phyloP scores from a whole-genome alignment of 2,329 filamentous ascomycete genomes.

The Penicillium sp. region DNA sequence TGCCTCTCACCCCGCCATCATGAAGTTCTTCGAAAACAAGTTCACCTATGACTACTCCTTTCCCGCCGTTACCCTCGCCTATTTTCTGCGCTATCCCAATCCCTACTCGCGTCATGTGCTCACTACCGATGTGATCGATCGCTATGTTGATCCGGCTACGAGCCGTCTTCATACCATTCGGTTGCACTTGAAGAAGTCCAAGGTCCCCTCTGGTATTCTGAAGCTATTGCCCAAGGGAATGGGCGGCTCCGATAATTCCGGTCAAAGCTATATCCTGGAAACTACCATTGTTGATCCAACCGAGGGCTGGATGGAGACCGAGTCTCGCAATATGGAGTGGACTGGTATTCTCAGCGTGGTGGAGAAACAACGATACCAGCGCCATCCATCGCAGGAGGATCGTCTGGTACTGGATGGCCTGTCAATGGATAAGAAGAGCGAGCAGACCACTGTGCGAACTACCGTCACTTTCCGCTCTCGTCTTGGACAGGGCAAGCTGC shows the following conservation, averaged over 20 bases:
- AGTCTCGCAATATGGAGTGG: slow-evolving; percentile 60
- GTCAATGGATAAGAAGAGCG: slow-evolving; percentile 35
- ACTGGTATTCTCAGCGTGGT: slow-evolving; percentile 59
- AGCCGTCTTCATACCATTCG: slow-evolving; percentile 57
- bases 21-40: slow-evolving; percentile 51
- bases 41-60: slow-evolving; percentile 62
- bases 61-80: slow-evolving; percentile 60
- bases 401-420: slow-evolving; percentile 24
- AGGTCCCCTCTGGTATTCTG: slow-evolving; percentile 55
- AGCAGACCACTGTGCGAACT: slow-evolving; percentile 54
- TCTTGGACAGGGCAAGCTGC: slow-evolving; percentile 53
- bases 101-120: slow-evolving; percentile 61
- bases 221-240: slow-evolving; percentile 57
- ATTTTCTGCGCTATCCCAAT: slow-evolving; percentile 64
- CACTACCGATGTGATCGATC: slow-evolving; percentile 60
- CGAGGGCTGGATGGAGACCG: slow-evolving; percentile 61
- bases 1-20: slow-evolving; percentile 27
- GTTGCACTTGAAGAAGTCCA: slow-evolving; percentile 58
- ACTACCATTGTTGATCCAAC: slow-evolving; percentile 56
- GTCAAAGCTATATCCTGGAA: slow-evolving; percentile 59
- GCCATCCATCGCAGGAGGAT: slow-evolving; percentile 34
- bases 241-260: slow-evolving; percentile 52
- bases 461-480: slow-evolving; percentile 58
- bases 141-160: slow-evolving; percentile 55
- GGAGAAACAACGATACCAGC: slow-evolving; percentile 54